Conservation (phyloP, 495 filamentous ascomycete genomes). For the Aspergillus coremiiformis region DNA sequence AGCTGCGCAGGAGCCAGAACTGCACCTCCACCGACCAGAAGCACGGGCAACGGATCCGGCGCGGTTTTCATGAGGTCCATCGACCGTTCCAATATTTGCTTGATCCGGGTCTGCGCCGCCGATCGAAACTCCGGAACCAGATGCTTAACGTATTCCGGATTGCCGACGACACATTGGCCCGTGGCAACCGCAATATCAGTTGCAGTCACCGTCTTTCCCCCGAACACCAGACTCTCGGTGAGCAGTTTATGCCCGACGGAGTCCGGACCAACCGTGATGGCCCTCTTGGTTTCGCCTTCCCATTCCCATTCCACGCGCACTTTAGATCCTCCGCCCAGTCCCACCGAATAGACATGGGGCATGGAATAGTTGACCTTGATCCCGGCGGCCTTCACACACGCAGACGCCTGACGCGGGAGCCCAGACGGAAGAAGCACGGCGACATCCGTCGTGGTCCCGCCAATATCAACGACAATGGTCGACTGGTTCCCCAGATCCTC, state of each 20-base stretch:
- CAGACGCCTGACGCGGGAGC: constrained; percentile 48
- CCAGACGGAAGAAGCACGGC: constrained; percentile 45
- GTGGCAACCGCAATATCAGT: constrained; percentile 42
- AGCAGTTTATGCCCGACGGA: constrained; percentile 48
- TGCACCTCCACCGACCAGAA: constrained; percentile 3
- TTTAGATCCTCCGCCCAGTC: constrained; percentile 47
- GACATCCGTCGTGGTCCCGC: constrained; percentile 51
- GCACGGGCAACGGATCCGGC: constrained; percentile 12
- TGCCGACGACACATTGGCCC: constrained; percentile 28
- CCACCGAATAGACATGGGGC: constrained; percentile 46
- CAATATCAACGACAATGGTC: constrained; percentile 14
- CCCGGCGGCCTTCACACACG: constrained; percentile 35
- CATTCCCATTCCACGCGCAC: constrained; percentile 37
- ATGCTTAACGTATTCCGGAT: constrained; percentile 5
- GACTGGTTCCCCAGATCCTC: constrained; percentile 1
- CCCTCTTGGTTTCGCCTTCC: constrained; percentile 17
- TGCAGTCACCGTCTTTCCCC: constrained; percentile 43
- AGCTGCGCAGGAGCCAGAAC: not conserved
- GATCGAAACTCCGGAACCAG: constrained; percentile 1
- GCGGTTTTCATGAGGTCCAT: constrained; percentile 23
- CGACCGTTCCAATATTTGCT: constrained; percentile 13
- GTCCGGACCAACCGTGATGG: constrained; percentile 45
- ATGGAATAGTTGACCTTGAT: constrained; percentile 48
- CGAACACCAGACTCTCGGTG: constrained; percentile 43
- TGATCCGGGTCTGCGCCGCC: constrained; percentile 13